These are phyloP conservation scores for Ogataea kodamae DNA, from an alignment of 805 yeast species.

Conservation along the genomic window DNA sequence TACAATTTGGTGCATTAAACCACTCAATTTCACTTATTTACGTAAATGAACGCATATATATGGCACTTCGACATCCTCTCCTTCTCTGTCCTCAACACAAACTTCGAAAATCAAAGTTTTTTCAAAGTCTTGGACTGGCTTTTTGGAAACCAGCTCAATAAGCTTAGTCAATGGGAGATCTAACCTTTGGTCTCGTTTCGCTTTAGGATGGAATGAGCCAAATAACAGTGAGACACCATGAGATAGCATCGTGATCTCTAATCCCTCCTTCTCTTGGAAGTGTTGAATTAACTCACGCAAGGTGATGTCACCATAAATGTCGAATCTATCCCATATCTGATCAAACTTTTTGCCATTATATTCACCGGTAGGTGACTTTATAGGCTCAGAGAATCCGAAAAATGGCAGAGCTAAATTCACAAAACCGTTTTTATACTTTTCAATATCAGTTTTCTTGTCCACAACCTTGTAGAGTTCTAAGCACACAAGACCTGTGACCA, in stretches of 20 bases:
- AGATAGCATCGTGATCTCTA: conserved; percentile 87
- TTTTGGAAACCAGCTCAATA: conserved; percentile 81
- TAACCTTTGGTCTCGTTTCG: conserved; percentile 78
- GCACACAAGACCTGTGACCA: conserved; percentile 92
- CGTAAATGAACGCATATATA: conserved; percentile 62
- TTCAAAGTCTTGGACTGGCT: conserved; percentile 69
- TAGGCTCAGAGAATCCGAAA: conserved; percentile 95
- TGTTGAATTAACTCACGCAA: conserved; percentile 68
- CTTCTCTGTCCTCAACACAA: conserved; percentile 87
- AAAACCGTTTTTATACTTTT: conserved; percentile 89
- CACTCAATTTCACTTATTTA: conserved; percentile 1
- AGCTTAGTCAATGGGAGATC: conserved; percentile 65
- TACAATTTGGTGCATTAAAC: conserved; percentile 5
- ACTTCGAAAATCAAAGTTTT: conserved; percentile 82
- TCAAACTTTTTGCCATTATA: conserved; percentile 80
- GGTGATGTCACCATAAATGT: conserved; percentile 71
- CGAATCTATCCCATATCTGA: conserved; percentile 94
- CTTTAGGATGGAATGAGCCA: conserved; percentile 91
- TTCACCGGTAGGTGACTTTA: conserved; percentile 76
- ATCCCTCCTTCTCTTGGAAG: conserved; percentile 78
- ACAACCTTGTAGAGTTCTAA: conserved; percentile 89
- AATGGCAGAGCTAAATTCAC: conserved; percentile 91
- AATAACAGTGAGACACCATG: conserved; percentile 85
- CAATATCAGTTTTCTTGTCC: conserved; percentile 69
- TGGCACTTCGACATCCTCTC: conserved; percentile 96